Conservation (phyloP, 2,329 filamentous ascomycete genomes). For the Cladosporium sp. region DNA sequence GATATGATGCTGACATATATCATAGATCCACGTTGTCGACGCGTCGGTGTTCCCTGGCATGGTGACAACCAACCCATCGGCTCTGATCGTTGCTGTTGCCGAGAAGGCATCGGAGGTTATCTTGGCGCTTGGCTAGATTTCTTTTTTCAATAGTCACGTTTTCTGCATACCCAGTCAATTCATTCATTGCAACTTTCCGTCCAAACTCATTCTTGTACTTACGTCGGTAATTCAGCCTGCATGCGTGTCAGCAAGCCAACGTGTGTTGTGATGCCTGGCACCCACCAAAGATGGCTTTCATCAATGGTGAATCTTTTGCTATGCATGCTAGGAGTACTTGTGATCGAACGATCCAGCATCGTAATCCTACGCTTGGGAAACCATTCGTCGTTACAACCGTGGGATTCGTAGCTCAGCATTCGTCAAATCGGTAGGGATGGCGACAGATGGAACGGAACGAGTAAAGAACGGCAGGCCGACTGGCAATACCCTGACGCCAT, state of each 20-base stretch:
- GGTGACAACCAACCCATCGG: slow-evolving; percentile 67
- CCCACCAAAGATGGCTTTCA: not conserved
- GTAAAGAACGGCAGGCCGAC: not conserved
- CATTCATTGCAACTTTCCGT: not conserved
- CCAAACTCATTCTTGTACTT: not conserved
- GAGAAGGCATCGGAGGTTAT: slow-evolving; percentile 61
- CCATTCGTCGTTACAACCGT: not conserved
- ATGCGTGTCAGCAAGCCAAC: not conserved
- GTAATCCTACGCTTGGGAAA: not conserved
- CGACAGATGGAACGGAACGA: not conserved
- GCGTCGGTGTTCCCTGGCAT: slow-evolving; percentile 70
- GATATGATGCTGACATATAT: not conserved
- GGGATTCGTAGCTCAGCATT: not conserved
- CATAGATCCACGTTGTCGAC: slow-evolving; percentile 63
- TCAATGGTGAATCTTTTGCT: not conserved
- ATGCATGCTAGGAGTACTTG: too few species aligned
- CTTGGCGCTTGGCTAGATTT: slow-evolving; percentile 40
- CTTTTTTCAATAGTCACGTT: not conserved
- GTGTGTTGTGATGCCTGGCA: not conserved
- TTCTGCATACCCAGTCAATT: not conserved
- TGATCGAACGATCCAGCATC: not conserved
- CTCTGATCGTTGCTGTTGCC: slow-evolving; percentile 65
- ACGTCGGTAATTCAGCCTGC: not conserved
- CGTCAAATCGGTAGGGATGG: not conserved
- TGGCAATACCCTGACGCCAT: not conserved